A percentile compares a stretch with the other conserved stretches of the same genome.
These are phyloP conservation scores for Mucor racemosus DNA, from an alignment of 371 early-diverging fungal genomes.

Conservation along the genomic window DNA sequence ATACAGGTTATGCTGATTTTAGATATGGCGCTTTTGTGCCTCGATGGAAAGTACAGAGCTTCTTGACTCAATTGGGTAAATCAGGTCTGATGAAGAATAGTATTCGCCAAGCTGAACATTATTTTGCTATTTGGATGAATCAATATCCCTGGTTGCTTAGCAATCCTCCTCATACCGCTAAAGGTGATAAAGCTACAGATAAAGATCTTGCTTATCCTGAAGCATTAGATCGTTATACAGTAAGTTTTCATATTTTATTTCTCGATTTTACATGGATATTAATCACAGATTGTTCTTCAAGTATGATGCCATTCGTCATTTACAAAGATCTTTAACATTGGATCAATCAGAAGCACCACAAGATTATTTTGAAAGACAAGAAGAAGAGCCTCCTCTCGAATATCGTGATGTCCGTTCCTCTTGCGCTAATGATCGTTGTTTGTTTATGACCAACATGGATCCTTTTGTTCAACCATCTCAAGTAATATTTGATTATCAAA, in stretches of 20 bases:
- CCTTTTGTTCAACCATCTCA: slow-evolving; percentile 53
- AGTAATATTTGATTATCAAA: slow-evolving; percentile 37
- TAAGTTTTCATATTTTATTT: not conserved
- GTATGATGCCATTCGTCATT: slow-evolving; percentile 59
- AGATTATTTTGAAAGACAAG: slow-evolving; percentile 56
- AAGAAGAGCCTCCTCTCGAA: slow-evolving; percentile 49
- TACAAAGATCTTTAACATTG: slow-evolving; percentile 49
- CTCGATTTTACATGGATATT: not conserved
- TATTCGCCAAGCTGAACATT: slow-evolving; percentile 59
- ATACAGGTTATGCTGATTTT: slow-evolving; percentile 68
- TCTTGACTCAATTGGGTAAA: slow-evolving; percentile 62
- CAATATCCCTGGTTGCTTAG: slow-evolving; percentile 68
- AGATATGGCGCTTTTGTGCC: slow-evolving; percentile 65
- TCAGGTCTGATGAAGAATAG: slow-evolving; percentile 55
- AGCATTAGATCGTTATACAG: slow-evolving; percentile 27
- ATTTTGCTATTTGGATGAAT: slow-evolving; percentile 70
- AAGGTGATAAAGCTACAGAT: slow-evolving; percentile 25
- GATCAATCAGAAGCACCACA: slow-evolving; percentile 51
- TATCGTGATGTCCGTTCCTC: slow-evolving; percentile 60
- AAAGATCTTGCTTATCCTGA: slow-evolving; percentile 16
- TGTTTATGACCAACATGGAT: slow-evolving; percentile 62
- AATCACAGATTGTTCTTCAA: slow-evolving; percentile 12
- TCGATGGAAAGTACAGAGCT: slow-evolving; percentile 50
- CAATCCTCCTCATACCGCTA: slow-evolving; percentile 41
- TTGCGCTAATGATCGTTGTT: slow-evolving; percentile 61